Conservation (phyloP, 176 grass and related monocot genomes). For the Oryza glumipatula region DNA sequence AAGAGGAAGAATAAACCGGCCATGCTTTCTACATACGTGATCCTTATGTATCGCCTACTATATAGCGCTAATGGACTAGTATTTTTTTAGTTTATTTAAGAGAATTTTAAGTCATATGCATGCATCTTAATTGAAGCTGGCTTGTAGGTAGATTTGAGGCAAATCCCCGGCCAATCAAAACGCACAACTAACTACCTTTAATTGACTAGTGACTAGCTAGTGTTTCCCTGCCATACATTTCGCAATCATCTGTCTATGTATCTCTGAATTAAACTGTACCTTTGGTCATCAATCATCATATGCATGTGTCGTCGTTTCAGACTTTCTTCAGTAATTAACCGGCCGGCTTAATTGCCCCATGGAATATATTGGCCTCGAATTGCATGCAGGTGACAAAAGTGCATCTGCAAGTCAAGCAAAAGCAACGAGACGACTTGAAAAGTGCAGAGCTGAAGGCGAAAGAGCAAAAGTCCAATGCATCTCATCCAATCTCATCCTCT, state of each 20-base stretch:
- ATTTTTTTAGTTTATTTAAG: too few species aligned
- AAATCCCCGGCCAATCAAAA: background rate
- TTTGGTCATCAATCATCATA: background rate
- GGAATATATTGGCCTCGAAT: background rate
- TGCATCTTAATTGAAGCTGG: background rate
- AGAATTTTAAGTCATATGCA: background rate
- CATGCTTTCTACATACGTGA: background rate
- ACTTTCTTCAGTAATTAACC: background rate
- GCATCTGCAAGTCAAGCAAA: conserved; percentile 29
- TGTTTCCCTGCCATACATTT: conserved; percentile 7
- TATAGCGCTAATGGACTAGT: background rate
- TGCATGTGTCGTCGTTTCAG: background rate
- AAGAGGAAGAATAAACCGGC: background rate
- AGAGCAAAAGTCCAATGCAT: conserved; percentile 19
- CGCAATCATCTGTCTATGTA: background rate
- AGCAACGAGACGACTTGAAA: conserved; percentile 17
- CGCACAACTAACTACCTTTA: background rate
- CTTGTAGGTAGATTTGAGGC: background rate
- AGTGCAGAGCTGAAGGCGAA: conserved; percentile 7
- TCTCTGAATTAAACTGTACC: background rate
- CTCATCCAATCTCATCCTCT: background rate
- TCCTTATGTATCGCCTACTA: conserved; percentile 1
- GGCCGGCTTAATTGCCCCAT: background rate
- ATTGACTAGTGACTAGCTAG: background rate
- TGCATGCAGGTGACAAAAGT: background rate